Evolutionary conservation across 208 protist genomes (phyloP).

Genomic region (Wallacemonas collosoma): DNA sequence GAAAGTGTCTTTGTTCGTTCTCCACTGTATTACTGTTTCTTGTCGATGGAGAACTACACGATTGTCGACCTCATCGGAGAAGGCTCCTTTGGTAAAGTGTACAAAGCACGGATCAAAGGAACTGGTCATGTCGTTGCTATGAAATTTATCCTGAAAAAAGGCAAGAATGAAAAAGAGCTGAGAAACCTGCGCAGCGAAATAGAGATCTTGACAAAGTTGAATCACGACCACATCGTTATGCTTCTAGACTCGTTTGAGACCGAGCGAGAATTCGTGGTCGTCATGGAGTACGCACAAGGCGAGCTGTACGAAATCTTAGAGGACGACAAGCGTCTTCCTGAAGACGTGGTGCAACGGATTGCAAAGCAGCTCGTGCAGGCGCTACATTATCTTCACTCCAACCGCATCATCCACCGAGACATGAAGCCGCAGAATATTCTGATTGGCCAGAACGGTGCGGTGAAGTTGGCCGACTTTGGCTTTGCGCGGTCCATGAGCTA

Average conservation of each 20-base stretch:
- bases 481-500: conserved; percentile 96
- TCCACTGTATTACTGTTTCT: conserved; percentile 7
- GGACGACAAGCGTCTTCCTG: conserved; percentile 92
- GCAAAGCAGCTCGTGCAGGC: conserved; percentile 96
- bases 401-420: conserved; percentile 97
- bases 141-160: conserved; percentile 97
- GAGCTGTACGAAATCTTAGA: conserved; percentile 97
- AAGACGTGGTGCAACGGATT: conserved; percentile 92
- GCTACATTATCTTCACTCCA: conserved; percentile 97
- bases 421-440: conserved; percentile 97
- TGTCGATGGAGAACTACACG: conserved; percentile 92
- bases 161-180: conserved; percentile 95
- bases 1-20: not conserved
- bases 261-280: conserved; percentile 92
- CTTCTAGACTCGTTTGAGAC: conserved; percentile 98
- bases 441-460: conserved; percentile 90
- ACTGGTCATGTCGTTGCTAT: conserved; percentile 97
- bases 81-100: conserved; percentile 99
- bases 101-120: conserved; percentile 92
- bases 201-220: conserved; percentile 94
- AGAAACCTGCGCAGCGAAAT: conserved; percentile 94
- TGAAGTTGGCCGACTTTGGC: conserved; percentile 99
- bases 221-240: conserved; percentile 97
- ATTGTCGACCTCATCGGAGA: conserved; percentile 96
- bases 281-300: conserved; percentile 93